phyloP scores from a whole-genome alignment of 2,329 filamentous ascomycete genomes.

The Chalara sp. region DNA sequence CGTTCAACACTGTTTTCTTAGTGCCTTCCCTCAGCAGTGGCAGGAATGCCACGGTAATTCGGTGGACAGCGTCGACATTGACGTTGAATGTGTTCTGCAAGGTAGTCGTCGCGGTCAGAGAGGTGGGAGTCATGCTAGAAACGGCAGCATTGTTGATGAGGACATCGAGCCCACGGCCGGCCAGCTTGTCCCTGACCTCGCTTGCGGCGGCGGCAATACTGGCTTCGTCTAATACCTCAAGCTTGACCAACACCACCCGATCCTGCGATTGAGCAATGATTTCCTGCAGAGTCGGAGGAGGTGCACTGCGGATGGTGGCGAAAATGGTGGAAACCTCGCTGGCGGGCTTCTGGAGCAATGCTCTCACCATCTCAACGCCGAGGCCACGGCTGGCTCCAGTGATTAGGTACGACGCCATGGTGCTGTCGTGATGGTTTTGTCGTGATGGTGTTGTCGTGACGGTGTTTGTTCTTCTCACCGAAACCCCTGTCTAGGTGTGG shows the following conservation, averaged over 20 bases:
- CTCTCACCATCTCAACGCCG: slow-evolving; percentile 26
- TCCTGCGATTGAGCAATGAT: slow-evolving; percentile 28
- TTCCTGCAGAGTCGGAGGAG: slow-evolving; percentile 28
- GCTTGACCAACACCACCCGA: slow-evolving; percentile 29
- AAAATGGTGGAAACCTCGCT: slow-evolving; percentile 33
- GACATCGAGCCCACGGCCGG: slow-evolving; percentile 36
- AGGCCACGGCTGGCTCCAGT: slow-evolving; percentile 31
- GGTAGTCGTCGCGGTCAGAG: slow-evolving; percentile 18
- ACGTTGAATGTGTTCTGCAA: slow-evolving; percentile 25
- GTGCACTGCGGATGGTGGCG: slow-evolving; percentile 32
- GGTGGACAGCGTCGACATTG: slow-evolving; percentile 34
- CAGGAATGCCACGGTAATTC: slow-evolving; percentile 26
- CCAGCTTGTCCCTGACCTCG: slow-evolving; percentile 27
- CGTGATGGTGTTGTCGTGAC: too few species aligned
- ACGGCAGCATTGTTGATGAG: slow-evolving; percentile 41
- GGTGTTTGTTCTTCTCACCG: too few species aligned
- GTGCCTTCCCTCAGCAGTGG: slow-evolving; percentile 11
- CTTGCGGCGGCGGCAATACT: slow-evolving; percentile 30
- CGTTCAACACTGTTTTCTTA: slow-evolving; percentile 13
- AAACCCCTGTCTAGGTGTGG: too few species aligned
- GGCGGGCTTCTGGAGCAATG: slow-evolving; percentile 24
- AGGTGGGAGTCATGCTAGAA: too few species aligned
- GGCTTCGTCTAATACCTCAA: slow-evolving; percentile 30
- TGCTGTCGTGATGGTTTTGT: too few species aligned
- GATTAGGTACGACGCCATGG: slow-evolving; percentile 30